phyloP scores from a whole-genome alignment of 805 yeast genomes.

The Komagataella phaffii region DNA sequence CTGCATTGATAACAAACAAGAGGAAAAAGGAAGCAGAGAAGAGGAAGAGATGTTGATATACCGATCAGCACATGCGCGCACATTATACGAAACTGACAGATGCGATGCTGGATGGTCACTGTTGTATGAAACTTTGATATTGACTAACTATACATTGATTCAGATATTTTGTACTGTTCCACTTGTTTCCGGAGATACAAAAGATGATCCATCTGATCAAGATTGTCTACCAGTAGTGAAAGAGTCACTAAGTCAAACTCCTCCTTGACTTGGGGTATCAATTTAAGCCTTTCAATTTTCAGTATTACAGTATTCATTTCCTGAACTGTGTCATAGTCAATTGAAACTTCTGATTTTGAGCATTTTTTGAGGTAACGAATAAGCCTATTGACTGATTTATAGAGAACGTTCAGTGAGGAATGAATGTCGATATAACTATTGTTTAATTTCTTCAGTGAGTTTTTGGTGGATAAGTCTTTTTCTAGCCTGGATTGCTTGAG shows the following conservation, averaged over 20 bases:
- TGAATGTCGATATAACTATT: neutral
- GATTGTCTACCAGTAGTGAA: neutral
- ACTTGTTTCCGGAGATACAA: neutral
- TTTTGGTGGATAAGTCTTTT: neutral
- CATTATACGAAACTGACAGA: neutral
- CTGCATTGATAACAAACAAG: conserved; percentile 49
- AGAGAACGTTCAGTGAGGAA: neutral
- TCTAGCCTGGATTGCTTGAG: neutral
- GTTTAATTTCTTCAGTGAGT: neutral
- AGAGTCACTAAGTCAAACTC: neutral
- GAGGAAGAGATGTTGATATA: neutral
- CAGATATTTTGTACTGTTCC: neutral
- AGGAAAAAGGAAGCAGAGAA: neutral
- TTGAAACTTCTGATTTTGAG: neutral
- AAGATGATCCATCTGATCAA: neutral
- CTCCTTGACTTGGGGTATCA: neutral
- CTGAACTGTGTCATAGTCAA: neutral
- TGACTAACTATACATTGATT: neutral
- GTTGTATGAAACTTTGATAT: neutral
- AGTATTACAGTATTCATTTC: neutral
- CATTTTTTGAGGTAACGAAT: neutral
- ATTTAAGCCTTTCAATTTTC: neutral
- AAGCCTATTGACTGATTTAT: neutral
- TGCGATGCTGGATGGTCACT: neutral
- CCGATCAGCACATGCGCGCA: neutral